Evolutionary conservation across 108 stramenopile genomes (phyloP).

Genomic region (Conticribra guillardii): DNA sequence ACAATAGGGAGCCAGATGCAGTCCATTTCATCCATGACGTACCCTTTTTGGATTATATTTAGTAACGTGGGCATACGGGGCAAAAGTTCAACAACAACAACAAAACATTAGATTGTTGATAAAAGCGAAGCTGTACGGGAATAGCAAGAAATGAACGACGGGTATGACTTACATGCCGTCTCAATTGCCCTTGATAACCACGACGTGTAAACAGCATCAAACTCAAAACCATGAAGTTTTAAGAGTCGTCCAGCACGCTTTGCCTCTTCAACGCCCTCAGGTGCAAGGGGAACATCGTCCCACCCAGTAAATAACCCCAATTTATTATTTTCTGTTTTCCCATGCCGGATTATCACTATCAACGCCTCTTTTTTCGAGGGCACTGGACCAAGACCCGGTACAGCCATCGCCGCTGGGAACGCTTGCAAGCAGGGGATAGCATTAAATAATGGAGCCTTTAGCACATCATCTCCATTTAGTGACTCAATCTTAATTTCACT

Average conservation of each 20-base stretch:
- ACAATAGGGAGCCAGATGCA: conserved; percentile 92
- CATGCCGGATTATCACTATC: conserved; percentile 93
- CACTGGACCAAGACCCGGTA: conserved; percentile 38
- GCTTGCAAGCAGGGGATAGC: conserved; percentile 58
- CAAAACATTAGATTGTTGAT: too few species aligned
- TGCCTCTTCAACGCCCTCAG: conserved; percentile 91
- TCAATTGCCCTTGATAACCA: conserved; percentile 94
- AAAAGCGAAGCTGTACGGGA: too few species aligned
- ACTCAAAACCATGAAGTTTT: conserved; percentile 88
- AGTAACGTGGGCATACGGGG: background rate
- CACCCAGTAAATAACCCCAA: conserved; percentile 94
- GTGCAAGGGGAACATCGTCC: conserved; percentile 87
- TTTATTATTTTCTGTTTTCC: conserved; percentile 93
- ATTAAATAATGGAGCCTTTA: conserved; percentile 25
- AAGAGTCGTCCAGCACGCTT: conserved; percentile 79
- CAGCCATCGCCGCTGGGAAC: conserved; percentile 46
- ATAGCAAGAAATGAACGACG: too few species aligned
- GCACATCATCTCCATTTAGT: conserved; percentile 2
- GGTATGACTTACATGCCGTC: conserved; percentile 51
- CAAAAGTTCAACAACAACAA: background rate
- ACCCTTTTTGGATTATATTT: conserved; percentile 47
- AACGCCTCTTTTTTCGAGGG: conserved; percentile 59
- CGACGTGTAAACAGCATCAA: conserved; percentile 97
- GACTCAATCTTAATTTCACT: conserved; percentile 4
- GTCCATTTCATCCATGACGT: conserved; percentile 93